A percentile compares a stretch with the other conserved stretches of the same genome.
phyloP scores from a whole-genome alignment of 306 rosid species.

The Sphenostylis stenocarpa region DNA sequence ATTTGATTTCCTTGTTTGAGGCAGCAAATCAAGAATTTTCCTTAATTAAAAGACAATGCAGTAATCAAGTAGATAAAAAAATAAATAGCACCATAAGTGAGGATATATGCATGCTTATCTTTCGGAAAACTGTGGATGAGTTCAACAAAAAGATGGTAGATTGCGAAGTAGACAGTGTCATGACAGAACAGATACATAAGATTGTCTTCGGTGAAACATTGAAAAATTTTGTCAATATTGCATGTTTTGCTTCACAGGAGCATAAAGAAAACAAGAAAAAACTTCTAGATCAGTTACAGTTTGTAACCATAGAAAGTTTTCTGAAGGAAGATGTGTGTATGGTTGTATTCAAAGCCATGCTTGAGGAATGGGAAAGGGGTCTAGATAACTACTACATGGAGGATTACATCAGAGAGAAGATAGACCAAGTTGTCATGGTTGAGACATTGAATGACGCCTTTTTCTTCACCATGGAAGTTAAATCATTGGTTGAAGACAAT shows the following conservation, averaged over 20 bases:
- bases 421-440: conserved; percentile 39
- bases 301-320: conserved; percentile 20
- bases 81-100: conserved; percentile 40
- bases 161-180: conserved; percentile 22
- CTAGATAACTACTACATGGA: conserved; percentile 37
- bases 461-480: conserved; percentile 13
- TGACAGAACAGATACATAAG: conserved; percentile 40
- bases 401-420: conserved; percentile 43
- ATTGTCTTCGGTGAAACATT: conserved; percentile 45
- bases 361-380: conserved; percentile 50
- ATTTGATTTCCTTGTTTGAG: conserved; percentile 38
- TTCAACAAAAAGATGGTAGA: conserved; percentile 39
- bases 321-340: conserved; percentile 46
- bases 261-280: conserved; percentile 15
- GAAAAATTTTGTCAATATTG: conserved; percentile 21
- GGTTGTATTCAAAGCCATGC: conserved; percentile 46
- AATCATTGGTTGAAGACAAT: conserved; percentile 32
- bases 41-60: conserved; percentile 1
- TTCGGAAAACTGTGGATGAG: conserved; percentile 38
- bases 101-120: conserved; percentile 41
- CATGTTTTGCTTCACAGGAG: conserved; percentile 23
- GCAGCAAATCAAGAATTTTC: conserved; percentile 15
- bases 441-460: conserved; percentile 46
- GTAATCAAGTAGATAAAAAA: conserved; percentile 18
- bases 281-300: conserved; percentile 14